These are phyloP conservation scores for Excoecaria cochinchinensis DNA, from an alignment of 345 rosid genomes.

Conservation along the genomic window DNA sequence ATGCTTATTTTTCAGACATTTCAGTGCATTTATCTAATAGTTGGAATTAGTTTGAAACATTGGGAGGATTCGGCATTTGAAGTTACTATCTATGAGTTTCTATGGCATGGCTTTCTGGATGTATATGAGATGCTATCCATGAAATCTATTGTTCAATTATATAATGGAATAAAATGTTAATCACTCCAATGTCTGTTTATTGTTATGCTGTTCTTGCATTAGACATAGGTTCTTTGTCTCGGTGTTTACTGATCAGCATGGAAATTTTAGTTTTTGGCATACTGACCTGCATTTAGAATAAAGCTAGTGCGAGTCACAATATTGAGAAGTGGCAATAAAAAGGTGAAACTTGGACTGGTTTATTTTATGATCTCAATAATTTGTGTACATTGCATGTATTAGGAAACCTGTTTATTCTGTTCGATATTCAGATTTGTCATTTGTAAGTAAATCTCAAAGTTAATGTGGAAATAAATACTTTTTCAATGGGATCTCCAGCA, in stretches of 20 bases:
- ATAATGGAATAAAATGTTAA: neutral
- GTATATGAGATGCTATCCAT: neutral
- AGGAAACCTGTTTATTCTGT: neutral
- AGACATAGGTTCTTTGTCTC: neutral
- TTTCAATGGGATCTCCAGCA: neutral
- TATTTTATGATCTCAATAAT: neutral
- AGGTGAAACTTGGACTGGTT: neutral
- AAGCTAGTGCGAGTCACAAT: neutral
- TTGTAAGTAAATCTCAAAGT: neutral
- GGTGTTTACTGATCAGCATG: neutral
- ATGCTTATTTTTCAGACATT: neutral
- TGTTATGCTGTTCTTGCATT: neutral
- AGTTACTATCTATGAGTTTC: neutral
- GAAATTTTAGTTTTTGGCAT: neutral
- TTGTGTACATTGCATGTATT: neutral
- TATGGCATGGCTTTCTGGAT: neutral
- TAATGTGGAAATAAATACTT: neutral
- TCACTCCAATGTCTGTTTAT: neutral
- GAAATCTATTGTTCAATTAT: neutral
- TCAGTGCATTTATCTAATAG: neutral
- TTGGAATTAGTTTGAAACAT: neutral
- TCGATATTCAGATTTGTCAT: neutral
- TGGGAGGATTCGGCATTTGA: neutral
- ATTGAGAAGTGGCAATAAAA: neutral
- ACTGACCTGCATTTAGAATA: neutral